A percentile compares a stretch with the other conserved stretches of the same genome.
Conservation (phyloP, 768 basidiomycete genomes). For the Rhodotorula graminis region DNA sequence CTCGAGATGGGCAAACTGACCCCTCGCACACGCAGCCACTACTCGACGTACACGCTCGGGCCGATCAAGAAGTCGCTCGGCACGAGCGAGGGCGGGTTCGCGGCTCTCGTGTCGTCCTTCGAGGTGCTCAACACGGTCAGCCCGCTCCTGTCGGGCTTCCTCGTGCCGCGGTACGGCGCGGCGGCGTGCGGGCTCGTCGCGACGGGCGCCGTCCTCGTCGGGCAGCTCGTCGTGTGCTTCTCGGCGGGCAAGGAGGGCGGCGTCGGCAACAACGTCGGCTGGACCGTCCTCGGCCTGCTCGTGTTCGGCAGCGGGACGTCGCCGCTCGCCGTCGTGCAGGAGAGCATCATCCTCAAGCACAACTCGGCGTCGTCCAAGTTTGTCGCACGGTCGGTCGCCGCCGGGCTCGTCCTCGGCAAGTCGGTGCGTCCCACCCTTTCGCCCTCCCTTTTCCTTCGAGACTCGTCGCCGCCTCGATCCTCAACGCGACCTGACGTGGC, state of each 20-base stretch:
- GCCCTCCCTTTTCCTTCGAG: no score
- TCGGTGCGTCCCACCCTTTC: constrained; percentile 41
- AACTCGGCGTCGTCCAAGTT: constrained; percentile 60
- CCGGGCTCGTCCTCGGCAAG: constrained; percentile 79
- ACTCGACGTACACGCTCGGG: constrained; percentile 68
- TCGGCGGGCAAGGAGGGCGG: constrained; percentile 62
- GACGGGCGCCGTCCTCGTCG: constrained; percentile 65
- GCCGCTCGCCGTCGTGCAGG: constrained; percentile 72
- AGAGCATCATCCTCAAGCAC: constrained; percentile 76
- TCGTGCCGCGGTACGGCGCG: constrained; percentile 56
- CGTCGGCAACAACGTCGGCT: constrained; percentile 55
- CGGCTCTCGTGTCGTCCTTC: constrained; percentile 63
- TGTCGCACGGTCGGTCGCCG: constrained; percentile 68
- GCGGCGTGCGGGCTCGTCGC: constrained; percentile 67
- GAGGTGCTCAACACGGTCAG: constrained; percentile 73
- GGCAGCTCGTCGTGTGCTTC: constrained; percentile 62
- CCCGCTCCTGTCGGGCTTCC: constrained; percentile 68
- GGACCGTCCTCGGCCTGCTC: constrained; percentile 58
- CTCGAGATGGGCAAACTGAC: not conserved
- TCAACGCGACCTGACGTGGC: no score
- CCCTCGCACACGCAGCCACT: constrained; percentile 42
- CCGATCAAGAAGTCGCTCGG: constrained; percentile 57
- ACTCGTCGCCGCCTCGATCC: no score
- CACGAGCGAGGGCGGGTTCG: constrained; percentile 46
- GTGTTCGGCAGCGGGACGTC: constrained; percentile 73